phyloP scores from a whole-genome alignment of 1,284 basidiomycete genomes.

The Trichosporon sp. region DNA sequence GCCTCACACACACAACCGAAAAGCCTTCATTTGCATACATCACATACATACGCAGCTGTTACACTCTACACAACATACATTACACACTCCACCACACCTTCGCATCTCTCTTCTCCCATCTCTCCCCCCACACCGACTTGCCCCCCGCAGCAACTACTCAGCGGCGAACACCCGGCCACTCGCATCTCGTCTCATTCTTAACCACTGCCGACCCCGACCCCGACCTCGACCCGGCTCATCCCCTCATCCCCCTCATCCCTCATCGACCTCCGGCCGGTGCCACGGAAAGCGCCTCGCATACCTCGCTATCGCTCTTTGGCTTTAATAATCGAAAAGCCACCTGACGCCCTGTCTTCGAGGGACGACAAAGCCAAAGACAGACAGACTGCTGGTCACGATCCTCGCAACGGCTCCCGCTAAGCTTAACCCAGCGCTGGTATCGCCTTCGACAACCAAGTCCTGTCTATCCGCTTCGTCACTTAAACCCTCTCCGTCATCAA shows the following conservation, averaged over 20 bases:
- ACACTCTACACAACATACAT: neutral
- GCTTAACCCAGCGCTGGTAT: constrained; percentile 4
- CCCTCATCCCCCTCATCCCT: neutral
- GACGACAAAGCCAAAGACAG: neutral
- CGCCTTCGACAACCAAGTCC: neutral
- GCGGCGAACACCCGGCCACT: neutral
- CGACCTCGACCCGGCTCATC: neutral
- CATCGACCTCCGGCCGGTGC: neutral
- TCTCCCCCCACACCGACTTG: neutral
- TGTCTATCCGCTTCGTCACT: neutral
- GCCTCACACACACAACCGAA: neutral
- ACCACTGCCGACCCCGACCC: neutral
- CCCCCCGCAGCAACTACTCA: neutral
- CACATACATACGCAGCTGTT: constrained; percentile 6
- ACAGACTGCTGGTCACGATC: constrained; percentile 1
- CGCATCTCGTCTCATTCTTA: neutral
- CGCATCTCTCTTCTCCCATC: neutral
- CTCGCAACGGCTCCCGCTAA: constrained; percentile 1
- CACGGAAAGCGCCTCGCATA: neutral
- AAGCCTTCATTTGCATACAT: constrained; percentile 2
- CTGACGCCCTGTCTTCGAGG: neutral
- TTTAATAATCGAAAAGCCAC: constrained; percentile 1
- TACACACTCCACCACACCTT: neutral
- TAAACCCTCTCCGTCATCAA: neutral
- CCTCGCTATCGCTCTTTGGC: neutral